Base-by-base conservation (phyloP, 176 grass and related monocot genomes). In the Phragmites australis region DNA sequence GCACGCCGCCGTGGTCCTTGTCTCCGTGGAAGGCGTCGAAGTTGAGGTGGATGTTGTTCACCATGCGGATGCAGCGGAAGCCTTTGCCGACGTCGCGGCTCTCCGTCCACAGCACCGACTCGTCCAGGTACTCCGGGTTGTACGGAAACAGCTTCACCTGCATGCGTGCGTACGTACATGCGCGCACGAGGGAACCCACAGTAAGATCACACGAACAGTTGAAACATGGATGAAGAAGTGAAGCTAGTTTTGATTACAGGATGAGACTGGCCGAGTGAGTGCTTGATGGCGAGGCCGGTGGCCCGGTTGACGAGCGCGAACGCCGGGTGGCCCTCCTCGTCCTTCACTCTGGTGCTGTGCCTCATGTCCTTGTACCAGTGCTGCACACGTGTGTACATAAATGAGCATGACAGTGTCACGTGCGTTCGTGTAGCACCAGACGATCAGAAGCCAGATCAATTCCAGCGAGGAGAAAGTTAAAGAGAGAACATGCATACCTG, bases 1-100 rank as follows among this genome's bases (percentile, higher is more conserved):
- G 84, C 0, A 95, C 89, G 41, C 93, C 93, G 37, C 89, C 93
- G 68, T 95, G 90, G 63, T 51, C 18, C 87, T 86, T 92, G 82
- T 95, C 93, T 40, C 93, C 89, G 75, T 92, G 76, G 65, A 88
- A 69, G 26, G 90, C 93, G 68, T 95, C 93, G 2, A 95, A 92
- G 93, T 90, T 92, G 60, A 95, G 81, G 69, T 25, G 5, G 77
- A 67, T 87, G 83, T 94, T 92, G 82, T 96, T 96, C 4, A 92
- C 90, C 93, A 90, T 96, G 64, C 93, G 87, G 78, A 96, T 81
- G 87, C 93, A 92, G 71, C 93, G 87, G 93, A 90, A 96, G 30
- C 87, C 87, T 27, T 92, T 74, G 22, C 93, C 93, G 0, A 92
- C 79, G 78, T 96, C 93, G 17, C 18, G 55, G 85, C 90, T 85